These are phyloP conservation scores for Tolypocladium paradoxum DNA, from an alignment of 2,329 filamentous ascomycete species.

Conservation along the genomic window DNA sequence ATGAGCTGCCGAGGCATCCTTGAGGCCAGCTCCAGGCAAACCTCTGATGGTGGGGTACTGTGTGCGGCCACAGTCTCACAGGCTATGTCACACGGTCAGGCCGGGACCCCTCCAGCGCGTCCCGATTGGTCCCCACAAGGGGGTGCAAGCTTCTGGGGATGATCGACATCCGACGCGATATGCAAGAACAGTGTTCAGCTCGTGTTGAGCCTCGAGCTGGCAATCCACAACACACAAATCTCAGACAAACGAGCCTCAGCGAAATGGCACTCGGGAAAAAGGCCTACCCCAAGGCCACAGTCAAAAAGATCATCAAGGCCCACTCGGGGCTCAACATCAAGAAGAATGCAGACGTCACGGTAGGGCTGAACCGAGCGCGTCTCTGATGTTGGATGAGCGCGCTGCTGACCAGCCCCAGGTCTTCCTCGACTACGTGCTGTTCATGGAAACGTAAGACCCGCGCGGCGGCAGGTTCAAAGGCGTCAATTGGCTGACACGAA, in stretches of 20 bases:
- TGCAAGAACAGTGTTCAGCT: neutral
- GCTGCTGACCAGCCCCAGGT: conserved; percentile 44
- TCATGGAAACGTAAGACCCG: conserved; percentile 52
- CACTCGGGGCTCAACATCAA: conserved; percentile 71
- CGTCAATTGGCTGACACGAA: neutral
- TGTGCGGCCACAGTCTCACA: neutral
- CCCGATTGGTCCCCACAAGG: neutral
- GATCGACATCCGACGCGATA: neutral
- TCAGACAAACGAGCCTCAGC: neutral
- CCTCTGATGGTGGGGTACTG: neutral
- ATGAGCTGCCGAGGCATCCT: neutral
- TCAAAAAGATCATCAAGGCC: conserved; percentile 85
- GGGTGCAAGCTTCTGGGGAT: neutral
- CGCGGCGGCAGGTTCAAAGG: neutral
- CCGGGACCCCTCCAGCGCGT: neutral
- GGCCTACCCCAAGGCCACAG: conserved; percentile 70
- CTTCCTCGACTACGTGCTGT: conserved; percentile 74
- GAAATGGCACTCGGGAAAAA: conserved; percentile 46
- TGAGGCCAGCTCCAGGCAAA: neutral
- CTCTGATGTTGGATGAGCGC: conserved; percentile 7
- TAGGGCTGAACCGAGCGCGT: conserved; percentile 28
- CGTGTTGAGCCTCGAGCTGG: neutral
- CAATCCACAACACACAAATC: neutral
- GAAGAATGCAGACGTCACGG: conserved; percentile 79
- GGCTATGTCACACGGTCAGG: neutral